Conservation (phyloP, 2,329 filamentous ascomycete species). For the Colletotrichum filicis region DNA sequence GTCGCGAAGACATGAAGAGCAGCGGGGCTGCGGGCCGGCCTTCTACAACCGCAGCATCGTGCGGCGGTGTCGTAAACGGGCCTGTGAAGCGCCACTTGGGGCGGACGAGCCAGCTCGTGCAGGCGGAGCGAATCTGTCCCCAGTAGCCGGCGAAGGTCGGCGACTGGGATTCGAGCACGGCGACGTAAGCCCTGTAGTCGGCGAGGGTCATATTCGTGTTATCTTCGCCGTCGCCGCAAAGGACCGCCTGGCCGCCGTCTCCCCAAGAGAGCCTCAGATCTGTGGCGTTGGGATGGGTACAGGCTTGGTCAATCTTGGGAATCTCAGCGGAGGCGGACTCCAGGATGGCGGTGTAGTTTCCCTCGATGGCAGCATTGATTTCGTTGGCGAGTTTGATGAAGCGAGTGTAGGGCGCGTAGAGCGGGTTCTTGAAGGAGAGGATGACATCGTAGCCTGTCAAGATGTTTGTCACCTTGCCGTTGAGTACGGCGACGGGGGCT, state of each 20-base stretch:
- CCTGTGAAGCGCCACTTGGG: slow-evolving; percentile 54
- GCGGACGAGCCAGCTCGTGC: slow-evolving; percentile 49
- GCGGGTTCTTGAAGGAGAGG: slow-evolving; percentile 38
- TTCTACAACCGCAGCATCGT: slow-evolving; percentile 37
- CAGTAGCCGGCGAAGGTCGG: slow-evolving; percentile 45
- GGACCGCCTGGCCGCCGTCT: slow-evolving; percentile 42
- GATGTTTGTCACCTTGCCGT: slow-evolving; percentile 38
- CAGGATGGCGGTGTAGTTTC: slow-evolving; percentile 40
- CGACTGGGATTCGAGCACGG: slow-evolving; percentile 41
- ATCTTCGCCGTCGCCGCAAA: slow-evolving; percentile 50
- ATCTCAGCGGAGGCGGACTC: background rate
- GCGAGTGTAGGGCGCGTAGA: slow-evolving; percentile 45
- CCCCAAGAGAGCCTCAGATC: background rate
- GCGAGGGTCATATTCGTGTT: slow-evolving; percentile 35
- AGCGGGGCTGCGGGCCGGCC: slow-evolving; percentile 53
- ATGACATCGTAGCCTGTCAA: slow-evolving; percentile 47
- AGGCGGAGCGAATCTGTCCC: slow-evolving; percentile 51
- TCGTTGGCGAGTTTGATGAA: slow-evolving; percentile 33
- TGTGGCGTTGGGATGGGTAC: slow-evolving; percentile 8
- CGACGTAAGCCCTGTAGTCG: slow-evolving; percentile 45
- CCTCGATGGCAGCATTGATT: slow-evolving; percentile 40
- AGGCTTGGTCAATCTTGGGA: slow-evolving; percentile 16
- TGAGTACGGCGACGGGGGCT: slow-evolving; percentile 40
- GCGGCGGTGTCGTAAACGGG: slow-evolving; percentile 44
- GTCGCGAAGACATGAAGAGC: slow-evolving; percentile 53